Conservation (phyloP, 345 rosid species). For the Xanthoceras sorbifolium region DNA sequence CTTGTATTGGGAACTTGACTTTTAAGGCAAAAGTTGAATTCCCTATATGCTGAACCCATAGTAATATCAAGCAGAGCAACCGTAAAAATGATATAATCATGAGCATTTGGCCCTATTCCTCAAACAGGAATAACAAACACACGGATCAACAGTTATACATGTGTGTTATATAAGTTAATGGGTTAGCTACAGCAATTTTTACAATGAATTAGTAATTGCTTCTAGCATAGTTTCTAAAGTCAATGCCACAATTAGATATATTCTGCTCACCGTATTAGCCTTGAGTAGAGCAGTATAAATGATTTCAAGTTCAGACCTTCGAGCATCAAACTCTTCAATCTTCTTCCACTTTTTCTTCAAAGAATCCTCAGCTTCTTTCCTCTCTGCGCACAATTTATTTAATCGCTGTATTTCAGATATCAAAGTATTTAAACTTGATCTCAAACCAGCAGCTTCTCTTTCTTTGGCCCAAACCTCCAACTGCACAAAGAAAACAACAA, state of each 20-base stretch:
- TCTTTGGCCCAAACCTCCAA: conserved; percentile 95
- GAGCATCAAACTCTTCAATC: conserved; percentile 87
- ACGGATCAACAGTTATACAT: neutral
- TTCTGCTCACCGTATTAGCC: conserved; percentile 70
- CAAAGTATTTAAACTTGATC: conserved; percentile 81
- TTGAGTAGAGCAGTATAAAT: conserved; percentile 78
- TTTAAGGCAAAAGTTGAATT: neutral
- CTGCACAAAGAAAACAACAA: conserved; percentile 38
- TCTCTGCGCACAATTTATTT: conserved; percentile 81
- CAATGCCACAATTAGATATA: conserved; percentile 7
- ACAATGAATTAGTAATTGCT: neutral
- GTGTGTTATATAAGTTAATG: neutral
- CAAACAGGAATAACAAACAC: neutral
- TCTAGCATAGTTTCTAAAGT: neutral
- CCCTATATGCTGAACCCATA: neutral
- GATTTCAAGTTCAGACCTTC: conserved; percentile 91
- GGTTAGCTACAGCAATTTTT: neutral
- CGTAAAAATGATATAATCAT: neutral
- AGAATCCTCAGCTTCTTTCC: conserved; percentile 92
- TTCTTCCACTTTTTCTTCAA: conserved; percentile 92
- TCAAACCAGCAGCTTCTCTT: conserved; percentile 86
- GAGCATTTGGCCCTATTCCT: neutral
- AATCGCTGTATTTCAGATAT: conserved; percentile 78
- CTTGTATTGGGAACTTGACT: neutral
- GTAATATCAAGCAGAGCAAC: neutral